These are phyloP conservation scores for Paradendryphiella salina DNA, from an alignment of 2,329 filamentous ascomycete genomes.

Conservation along the genomic window DNA sequence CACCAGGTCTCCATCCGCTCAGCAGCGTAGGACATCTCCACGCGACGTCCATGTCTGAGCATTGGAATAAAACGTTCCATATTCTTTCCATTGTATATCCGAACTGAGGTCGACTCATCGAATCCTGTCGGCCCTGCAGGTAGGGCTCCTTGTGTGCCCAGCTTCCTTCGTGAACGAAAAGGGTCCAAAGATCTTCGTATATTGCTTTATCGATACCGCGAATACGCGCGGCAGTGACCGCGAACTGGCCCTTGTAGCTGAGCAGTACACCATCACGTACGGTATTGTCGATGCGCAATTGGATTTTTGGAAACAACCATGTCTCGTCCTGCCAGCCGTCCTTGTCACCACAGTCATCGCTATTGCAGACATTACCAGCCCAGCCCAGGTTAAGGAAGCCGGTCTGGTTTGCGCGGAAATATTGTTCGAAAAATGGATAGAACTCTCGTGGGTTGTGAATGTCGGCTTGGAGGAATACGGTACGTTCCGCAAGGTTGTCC, in stretches of 20 bases:
- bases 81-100: slow-evolving; percentile 38
- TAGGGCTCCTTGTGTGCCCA: slow-evolving; percentile 35
- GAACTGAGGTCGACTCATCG: slow-evolving; percentile 32
- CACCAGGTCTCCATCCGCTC: slow-evolving; percentile 31
- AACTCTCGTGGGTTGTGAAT: slow-evolving; percentile 48
- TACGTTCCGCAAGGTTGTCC: slow-evolving; percentile 52
- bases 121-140: slow-evolving; percentile 28
- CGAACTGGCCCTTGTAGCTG: slow-evolving; percentile 55
- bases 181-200: slow-evolving; percentile 41
- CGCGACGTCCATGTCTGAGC: slow-evolving; percentile 30
- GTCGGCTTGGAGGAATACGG: slow-evolving; percentile 54
- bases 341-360: slow-evolving; percentile 48
- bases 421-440: slow-evolving; percentile 46
- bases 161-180: slow-evolving; percentile 29
- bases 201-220: slow-evolving; percentile 41
- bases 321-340: slow-evolving; percentile 49
- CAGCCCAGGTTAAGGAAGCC: slow-evolving; percentile 53
- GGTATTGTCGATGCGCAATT: slow-evolving; percentile 27
- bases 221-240: slow-evolving; percentile 51
- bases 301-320: slow-evolving; percentile 46
- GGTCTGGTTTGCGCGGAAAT: slow-evolving; percentile 44
- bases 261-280: slow-evolving; percentile 45
- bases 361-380: slow-evolving; percentile 46
- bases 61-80: slow-evolving; percentile 39
- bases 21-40: slow-evolving; percentile 37